Percentiles rank a stretch among this genome's conserved stretches.
Conservation (phyloP, 192 early-diverging fungal species). For the Entophlyctis luteolus region DNA sequence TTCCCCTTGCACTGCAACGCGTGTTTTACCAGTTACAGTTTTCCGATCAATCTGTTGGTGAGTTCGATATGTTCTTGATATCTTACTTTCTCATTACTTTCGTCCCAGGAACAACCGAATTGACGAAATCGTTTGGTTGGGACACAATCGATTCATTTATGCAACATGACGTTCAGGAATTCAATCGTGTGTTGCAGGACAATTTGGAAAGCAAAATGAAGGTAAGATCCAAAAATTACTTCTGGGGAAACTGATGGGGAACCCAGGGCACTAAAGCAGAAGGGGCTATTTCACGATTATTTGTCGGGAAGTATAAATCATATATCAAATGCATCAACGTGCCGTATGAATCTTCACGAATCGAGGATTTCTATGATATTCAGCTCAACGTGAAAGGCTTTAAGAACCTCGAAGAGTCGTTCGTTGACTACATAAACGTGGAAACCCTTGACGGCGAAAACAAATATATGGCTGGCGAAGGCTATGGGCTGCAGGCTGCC, state of each 20-base stretch:
- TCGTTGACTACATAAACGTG: slow-evolving; percentile 82
- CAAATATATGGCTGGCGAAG: slow-evolving; percentile 89
- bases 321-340: slow-evolving; percentile 95
- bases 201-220: slow-evolving; percentile 98
- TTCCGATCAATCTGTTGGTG: slow-evolving; percentile 64
- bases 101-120: slow-evolving; percentile 79
- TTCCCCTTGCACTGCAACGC: slow-evolving; percentile 87
- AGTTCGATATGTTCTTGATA: slow-evolving; percentile 43
- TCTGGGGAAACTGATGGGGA: slow-evolving; percentile 15
- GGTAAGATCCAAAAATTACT: slow-evolving; percentile 40
- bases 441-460: slow-evolving; percentile 96
- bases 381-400: slow-evolving; percentile 95
- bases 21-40: slow-evolving; percentile 89
- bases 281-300: slow-evolving; percentile 84
- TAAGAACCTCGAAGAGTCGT: slow-evolving; percentile 82
- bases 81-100: no score
- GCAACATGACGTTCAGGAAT: slow-evolving; percentile 98
- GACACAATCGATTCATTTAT: slow-evolving; percentile 91
- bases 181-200: slow-evolving; percentile 94
- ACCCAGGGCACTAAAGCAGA: slow-evolving; percentile 77
- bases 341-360: slow-evolving; percentile 87
- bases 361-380: slow-evolving; percentile 96
- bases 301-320: slow-evolving; percentile 95
- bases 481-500: slow-evolving; percentile 82
- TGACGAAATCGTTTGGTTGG: slow-evolving; percentile 99